Percentiles rank a stretch among this genome's conserved stretches.
phyloP scores from a whole-genome alignment of 2,329 filamentous ascomycete species.

The Coniochaeta sp. region DNA sequence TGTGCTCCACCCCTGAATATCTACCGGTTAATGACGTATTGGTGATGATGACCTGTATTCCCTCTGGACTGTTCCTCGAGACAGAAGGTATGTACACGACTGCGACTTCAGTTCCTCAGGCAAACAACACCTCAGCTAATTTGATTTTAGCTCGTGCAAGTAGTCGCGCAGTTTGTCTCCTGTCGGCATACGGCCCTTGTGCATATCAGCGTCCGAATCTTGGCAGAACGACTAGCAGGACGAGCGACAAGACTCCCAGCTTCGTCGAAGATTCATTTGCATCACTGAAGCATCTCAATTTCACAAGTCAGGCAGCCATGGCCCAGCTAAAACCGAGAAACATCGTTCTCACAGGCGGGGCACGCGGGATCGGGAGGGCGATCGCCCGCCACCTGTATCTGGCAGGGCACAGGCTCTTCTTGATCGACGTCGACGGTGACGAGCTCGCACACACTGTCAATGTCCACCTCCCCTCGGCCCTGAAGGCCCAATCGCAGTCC shows the following conservation, averaged over 20 bases:
- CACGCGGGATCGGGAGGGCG: conserved; percentile 36
- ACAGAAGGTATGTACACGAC: too few species aligned
- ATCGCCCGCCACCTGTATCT: conserved; percentile 32
- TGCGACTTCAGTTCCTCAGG: not conserved
- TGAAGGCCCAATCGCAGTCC: not conserved
- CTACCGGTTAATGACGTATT: conserved; percentile 1
- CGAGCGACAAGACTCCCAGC: too few species aligned
- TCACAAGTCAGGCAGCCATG: not conserved
- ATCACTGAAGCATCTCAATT: not conserved
- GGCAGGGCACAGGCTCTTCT: conserved; percentile 33
- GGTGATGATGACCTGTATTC: not conserved
- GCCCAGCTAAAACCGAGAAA: not conserved
- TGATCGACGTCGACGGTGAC: conserved; percentile 32
- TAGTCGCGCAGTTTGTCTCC: not conserved
- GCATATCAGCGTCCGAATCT: not conserved
- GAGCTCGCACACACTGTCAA: conserved; percentile 28
- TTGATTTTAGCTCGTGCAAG: not conserved
- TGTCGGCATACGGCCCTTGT: not conserved
- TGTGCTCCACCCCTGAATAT: not conserved
- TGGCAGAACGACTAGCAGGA: not conserved
- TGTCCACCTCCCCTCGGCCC: conserved; percentile 16
- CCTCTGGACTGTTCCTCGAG: not conserved
- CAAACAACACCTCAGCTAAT: not conserved
- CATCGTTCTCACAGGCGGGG: conserved; percentile 23
- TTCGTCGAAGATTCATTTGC: not conserved